Percentiles rank a stretch among this genome's conserved stretches.
These are phyloP conservation scores for Immersiporthe knoxdaviesiana DNA, from an alignment of 2,329 filamentous ascomycete genomes.

Conservation along the genomic window DNA sequence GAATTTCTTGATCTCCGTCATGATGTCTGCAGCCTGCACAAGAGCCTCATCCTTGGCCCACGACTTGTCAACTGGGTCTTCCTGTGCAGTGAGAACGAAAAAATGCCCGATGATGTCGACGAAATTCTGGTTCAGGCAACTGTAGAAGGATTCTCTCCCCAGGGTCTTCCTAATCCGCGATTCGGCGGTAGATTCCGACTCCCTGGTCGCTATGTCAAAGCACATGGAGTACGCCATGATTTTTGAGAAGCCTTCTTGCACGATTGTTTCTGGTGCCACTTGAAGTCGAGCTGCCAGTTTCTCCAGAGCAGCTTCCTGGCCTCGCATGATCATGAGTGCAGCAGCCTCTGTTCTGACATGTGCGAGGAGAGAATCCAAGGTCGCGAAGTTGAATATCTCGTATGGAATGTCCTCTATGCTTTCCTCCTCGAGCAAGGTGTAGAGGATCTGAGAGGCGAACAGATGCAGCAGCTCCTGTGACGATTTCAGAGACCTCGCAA, in stretches of 20 bases:
- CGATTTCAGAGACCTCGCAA: conserved; percentile 64
- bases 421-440: conserved; percentile 80
- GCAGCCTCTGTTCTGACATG: conserved; percentile 77
- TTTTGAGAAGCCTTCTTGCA: conserved; percentile 74
- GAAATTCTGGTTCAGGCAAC: conserved; percentile 70
- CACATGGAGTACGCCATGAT: conserved; percentile 83
- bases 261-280: conserved; percentile 57
- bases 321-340: conserved; percentile 82
- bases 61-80: conserved; percentile 71
- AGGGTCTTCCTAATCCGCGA: conserved; percentile 69
- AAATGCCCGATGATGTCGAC: conserved; percentile 76
- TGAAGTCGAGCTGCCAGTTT: conserved; percentile 63
- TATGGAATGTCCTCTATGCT: conserved; percentile 76
- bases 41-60: conserved; percentile 64
- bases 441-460: conserved; percentile 87
- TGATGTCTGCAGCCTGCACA: conserved; percentile 61
- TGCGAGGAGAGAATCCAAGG: conserved; percentile 67
- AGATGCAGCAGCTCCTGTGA: conserved; percentile 76
- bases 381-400: conserved; percentile 78
- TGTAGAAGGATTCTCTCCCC: conserved; percentile 66
- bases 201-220: conserved; percentile 63
- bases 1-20: conserved; percentile 70
- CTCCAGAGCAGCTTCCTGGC: conserved; percentile 64
- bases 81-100: conserved; percentile 77
- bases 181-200: conserved; percentile 61